A percentile compares a stretch with the other conserved stretches of the same genome.
Evolutionary conservation across 2,329 filamentous ascomycete genomes (phyloP).

Genomic region (Penicillium olsonii): DNA sequence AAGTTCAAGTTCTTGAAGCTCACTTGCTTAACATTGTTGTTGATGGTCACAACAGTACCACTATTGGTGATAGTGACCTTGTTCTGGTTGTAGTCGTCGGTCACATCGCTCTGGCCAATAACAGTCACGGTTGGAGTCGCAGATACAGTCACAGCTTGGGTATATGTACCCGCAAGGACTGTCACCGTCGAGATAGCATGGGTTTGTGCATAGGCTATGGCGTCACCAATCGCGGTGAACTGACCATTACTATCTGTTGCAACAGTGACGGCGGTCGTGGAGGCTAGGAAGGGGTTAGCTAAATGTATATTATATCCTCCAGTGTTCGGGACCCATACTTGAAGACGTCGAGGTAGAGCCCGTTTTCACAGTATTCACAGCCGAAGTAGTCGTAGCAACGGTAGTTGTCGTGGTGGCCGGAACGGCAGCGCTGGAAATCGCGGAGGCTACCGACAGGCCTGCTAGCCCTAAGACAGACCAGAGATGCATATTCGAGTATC

Average conservation of each 20-base stretch:
- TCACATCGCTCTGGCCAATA: slow-evolving; percentile 35
- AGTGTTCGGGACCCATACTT: not conserved
- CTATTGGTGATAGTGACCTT: slow-evolving; percentile 37
- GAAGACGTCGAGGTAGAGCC: not conserved
- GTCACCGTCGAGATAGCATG: slow-evolving; percentile 47
- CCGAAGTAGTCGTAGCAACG: not conserved
- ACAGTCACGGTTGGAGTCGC: slow-evolving; percentile 48
- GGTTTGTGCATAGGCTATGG: slow-evolving; percentile 47
- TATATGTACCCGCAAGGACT: slow-evolving; percentile 49
- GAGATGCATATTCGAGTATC: not conserved
- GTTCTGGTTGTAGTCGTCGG: slow-evolving; percentile 39
- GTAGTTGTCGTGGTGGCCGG: not conserved
- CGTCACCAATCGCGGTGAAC: slow-evolving; percentile 49
- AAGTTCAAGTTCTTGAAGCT: slow-evolving; percentile 46
- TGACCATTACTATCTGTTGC: slow-evolving; percentile 47
- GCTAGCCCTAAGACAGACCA: not conserved
- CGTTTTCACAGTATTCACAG: not conserved
- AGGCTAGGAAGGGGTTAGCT: not conserved
- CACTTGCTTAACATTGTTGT: slow-evolving; percentile 33
- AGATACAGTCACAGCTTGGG: slow-evolving; percentile 43
- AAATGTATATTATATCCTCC: not conserved
- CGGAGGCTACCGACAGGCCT: not conserved
- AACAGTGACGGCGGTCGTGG: slow-evolving; percentile 43
- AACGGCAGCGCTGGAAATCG: not conserved
- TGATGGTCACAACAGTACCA: slow-evolving; percentile 31